Evolutionary conservation across 148 eudicot species (phyloP), one percentile per base, ranked within the genome.

Genomic region (Amaranthus hypochondriacus): DNA sequence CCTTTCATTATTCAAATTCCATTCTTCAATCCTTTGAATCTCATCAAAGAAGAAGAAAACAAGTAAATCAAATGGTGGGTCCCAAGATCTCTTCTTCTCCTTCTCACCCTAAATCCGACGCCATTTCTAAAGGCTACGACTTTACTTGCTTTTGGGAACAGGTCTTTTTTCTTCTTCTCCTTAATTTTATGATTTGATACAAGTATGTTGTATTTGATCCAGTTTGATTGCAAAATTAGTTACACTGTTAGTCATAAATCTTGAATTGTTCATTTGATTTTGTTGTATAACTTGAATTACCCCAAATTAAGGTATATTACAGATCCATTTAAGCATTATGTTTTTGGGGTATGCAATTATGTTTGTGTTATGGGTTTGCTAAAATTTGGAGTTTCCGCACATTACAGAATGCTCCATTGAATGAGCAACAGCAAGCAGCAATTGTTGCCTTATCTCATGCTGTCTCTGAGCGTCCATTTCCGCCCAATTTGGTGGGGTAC

Each of bases 131-230:
- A 79, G 97, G 97, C 65, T 94, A 94, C 81, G 89, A 89, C 77
- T 94, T 94, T 66, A 93, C 93, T 73, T 94, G 97, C 62, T 75
- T 84, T 49, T 94, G 98, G 98, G 98, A 94, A 84, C 97, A 94
- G 96, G 98, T 94, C 28, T 68, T 39, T 4, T 9, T 54, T 74
- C 66, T 56, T 13, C 62, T 66, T 48, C 21, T 56, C 13, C 69
- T 50, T 48, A 51, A 57, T 66, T 74, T 55, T 8, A 3, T 7
- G n/a, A 55, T 15, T 55, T 1, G 39, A 28, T 28, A 2, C 39
- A 28, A 28, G 39, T 28, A 28, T 28, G 51, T 72, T 11, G 52
- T 6, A 64, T 54, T 75, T 5, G 51, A 60, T 78, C 52, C 10
- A 44, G 56, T 44, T 49, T 8, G 15, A 8, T 76, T 68, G 9